Percentiles rank a stretch among this genome's conserved stretches.
These are phyloP conservation scores for Pyrenochaeta sp. DNA, from an alignment of 2,329 filamentous ascomycete species.

Conservation along the genomic window DNA sequence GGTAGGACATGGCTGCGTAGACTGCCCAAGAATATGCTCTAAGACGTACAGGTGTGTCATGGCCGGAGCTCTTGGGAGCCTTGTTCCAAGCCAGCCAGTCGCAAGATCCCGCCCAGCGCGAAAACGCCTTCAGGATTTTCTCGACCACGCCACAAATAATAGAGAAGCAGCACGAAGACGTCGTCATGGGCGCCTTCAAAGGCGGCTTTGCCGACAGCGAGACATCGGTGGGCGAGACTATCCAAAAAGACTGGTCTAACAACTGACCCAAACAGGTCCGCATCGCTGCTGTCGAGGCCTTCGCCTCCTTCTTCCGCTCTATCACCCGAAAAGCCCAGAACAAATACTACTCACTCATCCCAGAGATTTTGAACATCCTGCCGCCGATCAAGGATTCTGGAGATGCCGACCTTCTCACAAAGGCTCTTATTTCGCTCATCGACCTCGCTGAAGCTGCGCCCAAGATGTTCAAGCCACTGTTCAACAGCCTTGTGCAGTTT, in stretches of 20 bases:
- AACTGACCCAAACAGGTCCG: slow-evolving; percentile 70
- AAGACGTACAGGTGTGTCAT: slow-evolving; percentile 72
- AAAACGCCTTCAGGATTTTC: slow-evolving; percentile 94
- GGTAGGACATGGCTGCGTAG: slow-evolving; percentile 63
- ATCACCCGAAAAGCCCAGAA: slow-evolving; percentile 86
- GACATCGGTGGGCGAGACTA: slow-evolving; percentile 66
- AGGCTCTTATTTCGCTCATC: slow-evolving; percentile 88
- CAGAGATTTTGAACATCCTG: slow-evolving; percentile 92
- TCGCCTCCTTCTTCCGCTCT: slow-evolving; percentile 93
- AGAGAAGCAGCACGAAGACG: slow-evolving; percentile 91
- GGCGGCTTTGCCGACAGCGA: slow-evolving; percentile 92
- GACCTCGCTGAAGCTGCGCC: slow-evolving; percentile 93
- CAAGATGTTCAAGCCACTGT: slow-evolving; percentile 97
- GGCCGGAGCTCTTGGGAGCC: slow-evolving; percentile 86
- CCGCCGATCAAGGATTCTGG: slow-evolving; percentile 91
- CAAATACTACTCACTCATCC: slow-evolving; percentile 87
- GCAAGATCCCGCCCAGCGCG: slow-evolving; percentile 80
- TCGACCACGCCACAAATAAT: slow-evolving; percentile 95
- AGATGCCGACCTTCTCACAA: slow-evolving; percentile 90
- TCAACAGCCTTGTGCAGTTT: slow-evolving; percentile 91
- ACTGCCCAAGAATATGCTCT: slow-evolving; percentile 2
- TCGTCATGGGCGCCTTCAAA: slow-evolving; percentile 87
- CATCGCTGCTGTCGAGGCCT: slow-evolving; percentile 94
- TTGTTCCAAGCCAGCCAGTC: slow-evolving; percentile 93
- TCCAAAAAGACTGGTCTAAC: neutral